Conservation (phyloP, 495 filamentous ascomycete species). For the Darksidea phi region DNA sequence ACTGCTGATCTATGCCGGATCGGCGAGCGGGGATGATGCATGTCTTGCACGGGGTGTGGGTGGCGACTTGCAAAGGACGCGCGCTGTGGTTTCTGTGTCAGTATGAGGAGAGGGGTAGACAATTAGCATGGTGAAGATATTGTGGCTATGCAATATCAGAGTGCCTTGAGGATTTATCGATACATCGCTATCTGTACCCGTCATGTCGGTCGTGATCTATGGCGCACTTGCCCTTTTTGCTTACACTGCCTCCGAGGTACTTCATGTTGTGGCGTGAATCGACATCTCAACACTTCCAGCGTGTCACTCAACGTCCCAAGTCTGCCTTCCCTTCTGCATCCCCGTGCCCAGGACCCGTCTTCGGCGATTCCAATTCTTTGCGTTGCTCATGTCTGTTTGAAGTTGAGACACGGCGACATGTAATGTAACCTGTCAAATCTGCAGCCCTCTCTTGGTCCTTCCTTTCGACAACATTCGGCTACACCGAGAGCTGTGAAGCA, state of each 20-base stretch:
- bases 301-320: constrained; percentile 11
- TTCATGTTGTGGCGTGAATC: neutral
- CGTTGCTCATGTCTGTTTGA: constrained; percentile 15
- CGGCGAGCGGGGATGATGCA: no score
- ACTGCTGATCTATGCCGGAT: no score
- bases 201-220: neutral
- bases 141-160: no score
- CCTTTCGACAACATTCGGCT: neutral
- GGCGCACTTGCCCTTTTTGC: neutral
- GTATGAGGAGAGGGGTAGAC: no score
- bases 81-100: no score
- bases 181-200: neutral
- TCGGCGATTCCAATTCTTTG: constrained; percentile 8
- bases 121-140: no score
- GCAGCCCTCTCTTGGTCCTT: constrained; percentile 14
- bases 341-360: neutral
- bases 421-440: constrained; percentile 31
- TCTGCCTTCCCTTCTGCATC: constrained; percentile 4
- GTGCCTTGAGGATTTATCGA: neutral
- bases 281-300: neutral
- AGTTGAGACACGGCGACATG: constrained; percentile 16
- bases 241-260: constrained; percentile 1
- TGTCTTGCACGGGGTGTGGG: no score
- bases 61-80: no score
- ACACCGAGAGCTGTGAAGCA: constrained; percentile 16